A percentile compares a stretch with the other conserved stretches of the same genome.
These are phyloP conservation scores for Rubia balearica DNA, from an alignment of 305 asterid genomes.

Conservation along the genomic window DNA sequence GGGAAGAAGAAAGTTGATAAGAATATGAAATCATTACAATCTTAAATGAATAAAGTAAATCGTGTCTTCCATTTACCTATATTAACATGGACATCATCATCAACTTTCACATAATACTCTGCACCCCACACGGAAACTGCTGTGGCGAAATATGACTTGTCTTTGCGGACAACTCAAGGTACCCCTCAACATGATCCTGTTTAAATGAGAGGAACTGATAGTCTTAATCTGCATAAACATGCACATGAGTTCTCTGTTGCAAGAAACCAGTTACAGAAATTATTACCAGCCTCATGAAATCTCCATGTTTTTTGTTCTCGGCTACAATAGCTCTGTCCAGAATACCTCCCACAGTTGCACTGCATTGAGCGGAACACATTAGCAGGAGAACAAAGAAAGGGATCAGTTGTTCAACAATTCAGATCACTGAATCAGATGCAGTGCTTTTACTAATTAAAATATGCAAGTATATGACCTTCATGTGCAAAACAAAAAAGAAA, in stretches of 20 bases:
- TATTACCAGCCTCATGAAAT: constrained; percentile 77
- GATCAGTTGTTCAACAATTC: neutral
- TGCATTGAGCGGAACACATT: constrained; percentile 17
- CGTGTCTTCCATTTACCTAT: constrained; percentile 43
- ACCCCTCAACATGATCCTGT: constrained; percentile 93
- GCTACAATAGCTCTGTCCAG: constrained; percentile 86
- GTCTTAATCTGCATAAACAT: neutral
- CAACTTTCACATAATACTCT: constrained; percentile 87
- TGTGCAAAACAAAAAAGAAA: neutral
- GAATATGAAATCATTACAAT: neutral
- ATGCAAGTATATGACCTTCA: neutral
- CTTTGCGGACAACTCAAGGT: constrained; percentile 90
- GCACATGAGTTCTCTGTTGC: neutral
- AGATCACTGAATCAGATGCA: neutral
- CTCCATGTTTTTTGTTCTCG: constrained; percentile 83
- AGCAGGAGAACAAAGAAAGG: neutral
- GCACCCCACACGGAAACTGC: constrained; percentile 87
- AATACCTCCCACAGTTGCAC: constrained; percentile 87
- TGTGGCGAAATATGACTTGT: constrained; percentile 71
- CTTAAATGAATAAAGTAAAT: neutral
- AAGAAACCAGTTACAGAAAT: constrained; percentile 4
- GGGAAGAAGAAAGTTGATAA: neutral
- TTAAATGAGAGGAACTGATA: constrained; percentile 1
- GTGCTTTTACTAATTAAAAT: neutral
- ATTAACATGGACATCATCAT: constrained; percentile 92